Base-by-base conservation (phyloP, 176 grass and related monocot species). In the Cenchrus fungigraminus region DNA sequence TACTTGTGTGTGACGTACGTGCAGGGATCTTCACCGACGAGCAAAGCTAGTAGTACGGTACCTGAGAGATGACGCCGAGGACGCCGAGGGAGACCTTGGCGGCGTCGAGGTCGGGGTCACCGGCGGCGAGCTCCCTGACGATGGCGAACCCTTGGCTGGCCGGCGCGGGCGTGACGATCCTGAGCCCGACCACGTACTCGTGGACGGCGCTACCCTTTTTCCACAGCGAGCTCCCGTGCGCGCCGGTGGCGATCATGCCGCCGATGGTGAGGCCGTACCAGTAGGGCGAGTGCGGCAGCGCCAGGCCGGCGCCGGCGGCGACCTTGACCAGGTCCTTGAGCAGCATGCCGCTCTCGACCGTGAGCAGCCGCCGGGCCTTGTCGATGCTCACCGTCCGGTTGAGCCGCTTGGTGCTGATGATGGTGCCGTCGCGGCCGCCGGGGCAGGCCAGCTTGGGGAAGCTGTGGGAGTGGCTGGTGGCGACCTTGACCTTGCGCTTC, bases 11-110 rank as follows among this genome's bases (percentile, higher is more conserved):
- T 46, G 8, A 9, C 9, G 9, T 7, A 46, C 6, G 6, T 9
- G 45, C 44, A 46, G 0, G 9, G 45, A 46, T 46, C 45, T 46
- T 46, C 45, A 46, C 45, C 45, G 45, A 46, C 45, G 1, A 46
- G 8, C 45, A 46, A 46, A 40, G 37, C 37, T 40, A 40, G 37
- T 4, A 40, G 37, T 40, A 40, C 37, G 37, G 37, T 54, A 75
- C 79, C 66, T 82, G 79, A 19, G 79, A 82, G 12, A 81, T 55
- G 75, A 69, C 76, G 42, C 84, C 84, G 45, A 59, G 84, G 40
- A 69, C 84, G 64, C 79, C 79, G 19, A 81, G 64, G 12, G 79
- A 81, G 50, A 81, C 79, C 79, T 81, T 40, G 37, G 37, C 37
- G 37, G 37, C 37, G 37, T 80, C 28, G 46, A 73, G 82, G 63